Evolutionary conservation across 2,329 filamentous ascomycete species (phyloP).

Genomic region (Scytalidium lignicola): DNA sequence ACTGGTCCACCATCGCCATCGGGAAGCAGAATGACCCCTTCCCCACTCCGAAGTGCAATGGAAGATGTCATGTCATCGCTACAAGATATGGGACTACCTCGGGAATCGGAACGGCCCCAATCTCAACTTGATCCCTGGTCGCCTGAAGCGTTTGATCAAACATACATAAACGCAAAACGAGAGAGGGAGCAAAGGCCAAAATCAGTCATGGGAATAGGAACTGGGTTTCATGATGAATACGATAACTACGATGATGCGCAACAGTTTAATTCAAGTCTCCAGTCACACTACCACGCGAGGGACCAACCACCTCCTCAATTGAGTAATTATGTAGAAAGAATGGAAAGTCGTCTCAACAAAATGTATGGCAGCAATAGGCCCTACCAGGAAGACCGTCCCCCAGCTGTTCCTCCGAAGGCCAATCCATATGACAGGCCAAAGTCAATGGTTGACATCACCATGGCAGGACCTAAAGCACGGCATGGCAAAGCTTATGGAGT

Average conservation of each 20-base stretch:
- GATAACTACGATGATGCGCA: slow-evolving; percentile 50
- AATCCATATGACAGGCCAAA: slow-evolving; percentile 48
- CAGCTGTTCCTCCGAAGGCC: slow-evolving; percentile 41
- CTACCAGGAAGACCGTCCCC: slow-evolving; percentile 4
- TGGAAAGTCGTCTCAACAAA: slow-evolving; percentile 69
- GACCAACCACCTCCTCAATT: slow-evolving; percentile 63
- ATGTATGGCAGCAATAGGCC: slow-evolving; percentile 20
- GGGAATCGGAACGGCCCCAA: slow-evolving; percentile 49
- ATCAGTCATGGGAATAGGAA: slow-evolving; percentile 72
- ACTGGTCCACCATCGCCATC: slow-evolving; percentile 62
- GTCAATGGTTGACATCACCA: slow-evolving; percentile 43
- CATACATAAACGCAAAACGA: slow-evolving; percentile 25
- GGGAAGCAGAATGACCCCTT: slow-evolving; percentile 70
- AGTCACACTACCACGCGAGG: slow-evolving; percentile 32
- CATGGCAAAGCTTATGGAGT: slow-evolving; percentile 75
- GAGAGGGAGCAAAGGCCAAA: slow-evolving; percentile 49
- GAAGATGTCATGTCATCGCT: slow-evolving; percentile 96
- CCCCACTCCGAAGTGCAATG: slow-evolving; percentile 90
- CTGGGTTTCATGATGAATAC: slow-evolving; percentile 46
- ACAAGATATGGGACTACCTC: slow-evolving; percentile 71
- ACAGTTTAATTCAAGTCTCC: slow-evolving; percentile 12
- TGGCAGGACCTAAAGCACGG: slow-evolving; percentile 43
- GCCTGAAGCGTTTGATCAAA: slow-evolving; percentile 71
- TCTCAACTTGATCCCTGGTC: slow-evolving; percentile 75
- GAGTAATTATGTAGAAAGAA: slow-evolving; percentile 82